These are phyloP conservation scores for Lipomyces spencermartinsiae DNA, from an alignment of 805 yeast genomes.

Conservation along the genomic window DNA sequence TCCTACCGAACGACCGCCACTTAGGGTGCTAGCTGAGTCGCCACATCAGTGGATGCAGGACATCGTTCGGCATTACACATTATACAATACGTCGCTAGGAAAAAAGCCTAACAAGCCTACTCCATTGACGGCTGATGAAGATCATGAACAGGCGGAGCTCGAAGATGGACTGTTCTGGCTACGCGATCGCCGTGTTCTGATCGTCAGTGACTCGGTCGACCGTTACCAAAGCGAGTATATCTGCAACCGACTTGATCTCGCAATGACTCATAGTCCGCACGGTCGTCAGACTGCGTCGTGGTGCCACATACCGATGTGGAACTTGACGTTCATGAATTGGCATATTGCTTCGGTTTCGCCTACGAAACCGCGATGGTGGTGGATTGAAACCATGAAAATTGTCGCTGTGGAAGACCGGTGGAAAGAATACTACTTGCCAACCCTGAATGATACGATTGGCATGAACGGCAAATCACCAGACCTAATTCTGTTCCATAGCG, in stretches of 20 bases:
- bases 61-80: background rate
- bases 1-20: background rate
- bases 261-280: conserved; percentile 1
- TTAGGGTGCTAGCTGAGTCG: background rate
- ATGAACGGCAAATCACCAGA: conserved; percentile 17
- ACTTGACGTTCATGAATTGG: conserved; percentile 19
- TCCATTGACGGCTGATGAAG: background rate
- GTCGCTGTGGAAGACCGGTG: conserved; percentile 25
- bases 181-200: conserved; percentile 25
- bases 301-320: conserved; percentile 10
- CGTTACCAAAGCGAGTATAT: conserved; percentile 20
- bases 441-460: conserved; percentile 5
- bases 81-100: no score
- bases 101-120: no score
- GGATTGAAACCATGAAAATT: conserved; percentile 7
- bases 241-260: conserved; percentile 21
- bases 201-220: conserved; percentile 33
- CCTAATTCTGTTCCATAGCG: conserved; percentile 16
- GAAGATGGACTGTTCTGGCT: conserved; percentile 18
- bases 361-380: conserved; percentile 26
- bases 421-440: conserved; percentile 8
- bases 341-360: conserved; percentile 21
- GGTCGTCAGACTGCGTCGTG: conserved; percentile 13
- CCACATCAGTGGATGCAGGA: conserved; percentile 20
- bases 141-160: background rate